Base-by-base conservation (phyloP, 2,329 filamentous ascomycete genomes). In the Aspergillus oerlinghausenensis region DNA sequence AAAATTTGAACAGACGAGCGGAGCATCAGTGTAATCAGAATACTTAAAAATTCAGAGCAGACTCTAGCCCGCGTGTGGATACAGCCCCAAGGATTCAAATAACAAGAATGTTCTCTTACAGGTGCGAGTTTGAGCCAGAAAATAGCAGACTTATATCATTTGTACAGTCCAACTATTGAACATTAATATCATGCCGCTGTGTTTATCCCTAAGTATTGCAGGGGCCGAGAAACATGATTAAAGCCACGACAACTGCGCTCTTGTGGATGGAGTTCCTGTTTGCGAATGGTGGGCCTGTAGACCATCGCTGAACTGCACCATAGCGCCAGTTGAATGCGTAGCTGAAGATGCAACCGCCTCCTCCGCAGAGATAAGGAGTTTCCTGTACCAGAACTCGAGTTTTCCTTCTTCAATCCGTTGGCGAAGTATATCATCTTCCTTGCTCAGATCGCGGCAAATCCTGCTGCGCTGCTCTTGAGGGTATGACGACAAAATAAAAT, bases 381-480 rank as follows among this genome's bases (percentile, higher is more conserved):
- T 67, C 17, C 69, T 71, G 57, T 82, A 81, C 89, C 92, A 96
- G 55, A 87, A 81, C 6, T 85, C 84, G 10, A 96, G 80, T 40
- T 86, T 81, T 57, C 85, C 81, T 70, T 86, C 86, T 55, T 88
- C 83, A 21, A 94, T 79, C 68, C 85, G 85, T 51, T 81, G 79
- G 52, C 79, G 76, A 42, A 97, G 78, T 10, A 82, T 69, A 58
- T 82, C 80, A 67, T 93, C 88, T 73, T 96, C 92, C 56, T 81
- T 80, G 56, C 83, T 79, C 76, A 94, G 88, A 56, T 90, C 89
- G 26, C 86, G 83, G 28, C 87, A 75, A 57, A 96, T 82, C 56
- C 85, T 86, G 56, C 84, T 80, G 57, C 85, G 82, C 65, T 89
- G 82, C 47, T 84, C 82, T 45, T 86, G 82, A 57, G 87, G 83